Base-by-base conservation (phyloP, 495 filamentous ascomycete species). In the Penicillium soppii region DNA sequence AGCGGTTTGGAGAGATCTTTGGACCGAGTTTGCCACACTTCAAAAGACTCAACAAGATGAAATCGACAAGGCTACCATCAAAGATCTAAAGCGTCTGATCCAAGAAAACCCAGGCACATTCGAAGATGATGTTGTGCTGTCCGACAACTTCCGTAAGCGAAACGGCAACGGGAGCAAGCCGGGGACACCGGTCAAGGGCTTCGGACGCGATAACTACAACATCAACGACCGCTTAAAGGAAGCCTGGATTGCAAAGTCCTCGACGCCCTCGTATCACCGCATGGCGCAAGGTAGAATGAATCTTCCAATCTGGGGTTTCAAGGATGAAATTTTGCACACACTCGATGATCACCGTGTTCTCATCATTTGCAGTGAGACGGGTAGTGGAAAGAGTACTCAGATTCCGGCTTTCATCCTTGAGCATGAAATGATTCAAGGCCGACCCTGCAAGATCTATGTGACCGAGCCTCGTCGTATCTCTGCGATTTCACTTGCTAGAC, bases 381-480 rank as follows among this genome's bases (percentile, higher is more conserved):
- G 94, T 61, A 96, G 83, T 70, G 94, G 94, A 46, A 98, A 98
- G 75, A 96, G 91, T 71, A 98, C 94, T 0, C 94, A 98, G 65
- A 88, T 96, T 5, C 94, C 94, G 20, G 84, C 91, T 2, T 98
- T 90, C 65, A 82, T 98, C 16, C 72, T 98, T 1, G 94, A 98
- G 58, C 81, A 95, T 53, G 87, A 96, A 59, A 80, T 98, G 54
- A 81, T 82, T 10, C 75, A 84, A 37, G 91, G 91, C 7, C 87
- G 83, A 30, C 71, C 79, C 12, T 97, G 92, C 71, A 97, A 92
- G 63, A 84, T 98, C 15, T 97, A 92, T 66, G 95, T 92, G 62
- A 96, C 94, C 0, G 90, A 97, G 63, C 94, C 94, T n/a, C 84
- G 94, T 9, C 81, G 94, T 62, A 98, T 98, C 52, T 98, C 94